phyloP scores from a whole-genome alignment of 345 rosid species.

The Syzygium aqueum region DNA sequence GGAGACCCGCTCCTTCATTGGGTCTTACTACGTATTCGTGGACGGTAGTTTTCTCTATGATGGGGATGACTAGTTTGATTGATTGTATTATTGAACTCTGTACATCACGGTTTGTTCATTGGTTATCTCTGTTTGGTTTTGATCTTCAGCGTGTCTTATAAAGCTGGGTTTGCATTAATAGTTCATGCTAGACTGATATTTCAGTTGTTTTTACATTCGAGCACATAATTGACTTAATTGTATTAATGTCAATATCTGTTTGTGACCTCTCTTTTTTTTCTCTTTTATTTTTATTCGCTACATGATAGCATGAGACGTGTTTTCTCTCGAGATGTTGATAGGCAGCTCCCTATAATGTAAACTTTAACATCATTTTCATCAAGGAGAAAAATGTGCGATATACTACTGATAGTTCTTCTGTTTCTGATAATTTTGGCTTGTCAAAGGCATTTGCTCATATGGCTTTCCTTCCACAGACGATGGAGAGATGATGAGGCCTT shows the following conservation, averaged over 20 bases:
- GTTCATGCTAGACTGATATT: neutral
- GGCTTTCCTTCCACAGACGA: slow-evolving; percentile 11
- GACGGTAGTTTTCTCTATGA: neutral
- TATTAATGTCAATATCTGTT: neutral
- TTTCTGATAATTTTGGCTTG: neutral
- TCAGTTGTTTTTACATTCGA: neutral
- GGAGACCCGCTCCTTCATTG: neutral
- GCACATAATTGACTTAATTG: neutral
- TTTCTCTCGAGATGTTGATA: neutral
- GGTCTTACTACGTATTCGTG: neutral
- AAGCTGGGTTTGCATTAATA: neutral
- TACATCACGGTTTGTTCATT: neutral
- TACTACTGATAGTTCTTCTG: neutral
- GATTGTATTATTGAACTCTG: neutral
- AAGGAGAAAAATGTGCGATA: neutral
- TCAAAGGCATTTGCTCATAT: neutral
- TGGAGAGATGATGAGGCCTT: slow-evolving; percentile 32
- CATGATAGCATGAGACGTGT: neutral
- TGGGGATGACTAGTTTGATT: neutral
- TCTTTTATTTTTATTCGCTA: neutral
- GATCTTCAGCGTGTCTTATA: neutral
- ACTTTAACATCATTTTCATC: neutral
- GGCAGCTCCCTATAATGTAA: neutral
- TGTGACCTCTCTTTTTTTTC: neutral
- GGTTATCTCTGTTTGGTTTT: neutral